phyloP scores from a whole-genome alignment of 495 filamentous ascomycete genomes.

The Aspergillus panamensis region DNA sequence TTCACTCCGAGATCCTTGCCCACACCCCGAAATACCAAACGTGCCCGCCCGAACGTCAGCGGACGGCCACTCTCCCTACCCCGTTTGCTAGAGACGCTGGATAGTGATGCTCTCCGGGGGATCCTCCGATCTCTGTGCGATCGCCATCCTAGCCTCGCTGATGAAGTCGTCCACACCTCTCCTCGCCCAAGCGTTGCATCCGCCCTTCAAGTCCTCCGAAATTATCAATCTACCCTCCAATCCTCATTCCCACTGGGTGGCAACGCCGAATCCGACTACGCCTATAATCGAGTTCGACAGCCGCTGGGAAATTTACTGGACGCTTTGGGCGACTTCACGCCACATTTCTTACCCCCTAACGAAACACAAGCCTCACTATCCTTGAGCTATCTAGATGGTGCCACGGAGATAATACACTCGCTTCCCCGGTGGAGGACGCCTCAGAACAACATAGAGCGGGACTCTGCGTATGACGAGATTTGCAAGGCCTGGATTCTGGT shows the following conservation, averaged over 20 bases:
- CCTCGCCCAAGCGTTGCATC: constrained; percentile 79
- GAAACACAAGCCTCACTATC: constrained; percentile 77
- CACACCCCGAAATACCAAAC: constrained; percentile 61
- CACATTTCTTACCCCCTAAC: constrained; percentile 89
- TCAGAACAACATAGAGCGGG: constrained; percentile 84
- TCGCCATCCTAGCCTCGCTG: constrained; percentile 68
- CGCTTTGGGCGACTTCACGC: constrained; percentile 87
- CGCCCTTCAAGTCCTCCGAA: constrained; percentile 71
- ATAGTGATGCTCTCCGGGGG: constrained; percentile 72
- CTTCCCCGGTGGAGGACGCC: constrained; percentile 84
- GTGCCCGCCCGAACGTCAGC: constrained; percentile 61
- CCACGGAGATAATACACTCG: constrained; percentile 82
- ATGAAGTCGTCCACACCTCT: constrained; percentile 79
- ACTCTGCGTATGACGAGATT: constrained; percentile 93
- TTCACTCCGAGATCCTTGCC: constrained; percentile 62
- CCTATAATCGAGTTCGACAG: constrained; percentile 88
- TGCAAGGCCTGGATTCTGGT: constrained; percentile 90
- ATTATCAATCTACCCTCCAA: constrained; percentile 73
- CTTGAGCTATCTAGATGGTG: constrained; percentile 80
- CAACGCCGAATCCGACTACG: constrained; percentile 81
- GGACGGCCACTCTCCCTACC: constrained; percentile 78
- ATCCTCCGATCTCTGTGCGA: constrained; percentile 86
- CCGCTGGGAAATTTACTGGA: constrained; percentile 77
- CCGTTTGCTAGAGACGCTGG: constrained; percentile 86
- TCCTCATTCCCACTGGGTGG: constrained; percentile 85